Evolutionary conservation across 2,329 filamentous ascomycete species (phyloP).

Genomic region (Diplodia seriata): DNA sequence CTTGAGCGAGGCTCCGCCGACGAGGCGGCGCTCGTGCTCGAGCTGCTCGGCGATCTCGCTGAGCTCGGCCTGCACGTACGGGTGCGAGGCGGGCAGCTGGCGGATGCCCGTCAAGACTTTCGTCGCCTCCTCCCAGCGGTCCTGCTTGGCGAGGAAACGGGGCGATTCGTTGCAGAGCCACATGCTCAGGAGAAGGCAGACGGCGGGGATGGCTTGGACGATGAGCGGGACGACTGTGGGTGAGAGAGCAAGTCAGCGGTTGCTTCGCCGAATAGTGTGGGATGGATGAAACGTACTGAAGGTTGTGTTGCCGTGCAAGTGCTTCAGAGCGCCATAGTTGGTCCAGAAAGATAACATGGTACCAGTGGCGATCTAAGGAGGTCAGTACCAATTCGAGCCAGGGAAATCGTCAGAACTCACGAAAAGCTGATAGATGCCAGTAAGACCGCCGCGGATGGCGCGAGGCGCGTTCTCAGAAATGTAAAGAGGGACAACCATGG

Average conservation of each 20-base stretch:
- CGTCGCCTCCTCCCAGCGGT: constrained; percentile 71
- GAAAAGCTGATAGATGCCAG: constrained; percentile 67
- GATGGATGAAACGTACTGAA: constrained; percentile 47
- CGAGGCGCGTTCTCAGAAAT: constrained; percentile 67
- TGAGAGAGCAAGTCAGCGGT: not conserved
- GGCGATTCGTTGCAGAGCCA: constrained; percentile 69
- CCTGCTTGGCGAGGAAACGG: constrained; percentile 70
- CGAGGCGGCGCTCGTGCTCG: constrained; percentile 63
- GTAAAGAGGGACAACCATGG: constrained; percentile 67
- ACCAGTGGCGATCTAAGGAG: constrained; percentile 53
- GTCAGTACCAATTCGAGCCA: not conserved
- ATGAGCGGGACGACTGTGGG: constrained; percentile 63
- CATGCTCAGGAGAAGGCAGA: constrained; percentile 67
- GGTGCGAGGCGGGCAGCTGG: constrained; percentile 52
- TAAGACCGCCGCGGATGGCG: constrained; percentile 65
- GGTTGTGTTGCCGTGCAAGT: constrained; percentile 56
- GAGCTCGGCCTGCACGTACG: constrained; percentile 48
- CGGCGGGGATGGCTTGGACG: constrained; percentile 69
- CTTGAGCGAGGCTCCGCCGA: constrained; percentile 56
- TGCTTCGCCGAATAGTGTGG: too few species aligned
- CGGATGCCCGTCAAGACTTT: constrained; percentile 64
- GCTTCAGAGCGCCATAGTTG: constrained; percentile 60
- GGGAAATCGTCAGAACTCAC: constrained; percentile 33
- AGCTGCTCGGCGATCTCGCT: constrained; percentile 49
- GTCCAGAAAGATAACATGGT: constrained; percentile 62